These are phyloP conservation scores for Sisymbrium altissimum DNA, from an alignment of 345 rosid genomes.

Conservation along the genomic window DNA sequence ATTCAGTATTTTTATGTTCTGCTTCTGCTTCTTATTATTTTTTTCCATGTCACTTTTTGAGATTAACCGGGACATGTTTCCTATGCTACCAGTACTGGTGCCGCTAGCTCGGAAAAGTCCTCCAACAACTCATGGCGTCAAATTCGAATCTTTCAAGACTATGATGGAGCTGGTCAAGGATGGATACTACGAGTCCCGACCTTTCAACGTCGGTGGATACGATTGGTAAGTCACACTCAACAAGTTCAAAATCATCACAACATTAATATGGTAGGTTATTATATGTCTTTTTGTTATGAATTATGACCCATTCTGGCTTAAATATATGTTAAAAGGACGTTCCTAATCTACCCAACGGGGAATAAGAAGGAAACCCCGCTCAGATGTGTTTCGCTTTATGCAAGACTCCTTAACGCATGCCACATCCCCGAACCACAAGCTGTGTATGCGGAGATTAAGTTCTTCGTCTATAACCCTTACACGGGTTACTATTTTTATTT, in stretches of 20 bases:
- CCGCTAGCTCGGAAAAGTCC: neutral
- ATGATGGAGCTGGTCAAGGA: neutral
- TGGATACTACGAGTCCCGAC: neutral
- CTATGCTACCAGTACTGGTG: neutral
- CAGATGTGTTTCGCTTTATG: neutral
- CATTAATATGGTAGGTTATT: neutral
- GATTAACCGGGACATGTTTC: neutral
- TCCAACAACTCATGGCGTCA: neutral
- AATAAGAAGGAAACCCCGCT: neutral
- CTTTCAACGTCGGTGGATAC: neutral
- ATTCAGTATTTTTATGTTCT: no score
- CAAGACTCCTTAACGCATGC: conserved; percentile 1
- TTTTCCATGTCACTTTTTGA: neutral
- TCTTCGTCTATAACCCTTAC: neutral
- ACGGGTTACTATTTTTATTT: neutral
- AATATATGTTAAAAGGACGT: conserved; percentile 10
- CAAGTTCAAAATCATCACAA: neutral
- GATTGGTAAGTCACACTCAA: neutral
- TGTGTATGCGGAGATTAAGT: conserved; percentile 16
- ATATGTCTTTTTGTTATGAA: neutral
- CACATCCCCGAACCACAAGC: neutral
- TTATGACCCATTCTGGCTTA: neutral
- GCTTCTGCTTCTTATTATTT: no score
- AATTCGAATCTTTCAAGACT: neutral
- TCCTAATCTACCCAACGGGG: conserved; percentile 16